phyloP scores from a whole-genome alignment of 202 grass and related monocot genomes.

The Setaria viridis region DNA sequence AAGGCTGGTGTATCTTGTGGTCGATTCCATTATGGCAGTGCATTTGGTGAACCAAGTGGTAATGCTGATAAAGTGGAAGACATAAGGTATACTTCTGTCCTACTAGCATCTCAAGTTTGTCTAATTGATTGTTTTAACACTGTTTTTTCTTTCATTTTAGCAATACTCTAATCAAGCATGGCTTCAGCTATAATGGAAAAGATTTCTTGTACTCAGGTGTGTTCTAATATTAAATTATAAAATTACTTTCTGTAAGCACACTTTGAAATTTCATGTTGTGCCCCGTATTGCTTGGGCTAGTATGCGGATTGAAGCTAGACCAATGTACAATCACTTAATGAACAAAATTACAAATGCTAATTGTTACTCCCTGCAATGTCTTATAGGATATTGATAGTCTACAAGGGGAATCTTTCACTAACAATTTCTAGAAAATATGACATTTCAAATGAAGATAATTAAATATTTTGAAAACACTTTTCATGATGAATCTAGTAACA shows the following conservation, averaged over 20 bases:
- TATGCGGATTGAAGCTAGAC: slow-evolving; percentile 2
- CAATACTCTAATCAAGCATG: slow-evolving; percentile 75
- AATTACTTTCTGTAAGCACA: slow-evolving; percentile 3
- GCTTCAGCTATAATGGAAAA: slow-evolving; percentile 97
- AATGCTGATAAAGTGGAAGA: slow-evolving; percentile 92
- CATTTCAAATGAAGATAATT: background rate
- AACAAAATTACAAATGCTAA: background rate
- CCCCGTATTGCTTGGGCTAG: slow-evolving; percentile 5
- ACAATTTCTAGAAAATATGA: background rate
- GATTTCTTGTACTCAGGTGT: slow-evolving; percentile 95
- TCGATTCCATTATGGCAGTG: slow-evolving; percentile 91
- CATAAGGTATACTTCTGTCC: slow-evolving; percentile 65
- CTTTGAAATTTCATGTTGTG: slow-evolving; percentile 5
- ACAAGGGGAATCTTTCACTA: background rate
- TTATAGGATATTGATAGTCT: background rate
- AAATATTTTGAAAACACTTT: background rate
- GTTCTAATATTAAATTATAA: slow-evolving; percentile 28
- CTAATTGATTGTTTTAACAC: slow-evolving; percentile 33
- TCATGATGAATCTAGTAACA: background rate
- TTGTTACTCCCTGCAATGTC: background rate
- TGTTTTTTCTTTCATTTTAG: slow-evolving; percentile 55
- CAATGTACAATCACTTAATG: background rate
- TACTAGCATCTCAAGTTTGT: slow-evolving; percentile 28
- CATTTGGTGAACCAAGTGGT: slow-evolving; percentile 91
- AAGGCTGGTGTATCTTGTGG: slow-evolving; percentile 93